Evolutionary conservation across 192 early-diverging fungal genomes (phyloP).

Genomic region (Phlyctochytrium arcticum): DNA sequence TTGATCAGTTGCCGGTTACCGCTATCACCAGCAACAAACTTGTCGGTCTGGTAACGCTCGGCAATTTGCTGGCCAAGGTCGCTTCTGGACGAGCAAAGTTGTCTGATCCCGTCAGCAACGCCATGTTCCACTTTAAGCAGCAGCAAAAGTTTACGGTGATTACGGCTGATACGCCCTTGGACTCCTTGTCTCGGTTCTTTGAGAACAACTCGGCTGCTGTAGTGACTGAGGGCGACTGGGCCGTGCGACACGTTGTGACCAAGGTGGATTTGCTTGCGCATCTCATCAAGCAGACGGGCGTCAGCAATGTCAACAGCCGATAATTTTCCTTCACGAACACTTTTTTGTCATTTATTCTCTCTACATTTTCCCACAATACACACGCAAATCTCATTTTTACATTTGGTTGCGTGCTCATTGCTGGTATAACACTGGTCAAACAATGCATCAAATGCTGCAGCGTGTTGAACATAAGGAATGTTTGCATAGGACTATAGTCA

Average conservation of each 20-base stretch:
- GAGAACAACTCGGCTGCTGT: conserved; percentile 87
- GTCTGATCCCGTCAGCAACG: conserved; percentile 52
- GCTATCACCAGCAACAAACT: conserved; percentile 50
- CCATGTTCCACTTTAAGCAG: conserved; percentile 79
- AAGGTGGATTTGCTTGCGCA: conserved; percentile 88
- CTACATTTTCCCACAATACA: no score
- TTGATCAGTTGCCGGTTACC: conserved; percentile 94
- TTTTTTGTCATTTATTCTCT: no score
- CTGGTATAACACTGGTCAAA: no score
- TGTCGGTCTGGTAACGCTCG: conserved; percentile 82
- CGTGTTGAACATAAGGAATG: no score
- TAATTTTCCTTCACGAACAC: no score
- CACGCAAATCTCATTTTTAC: no score
- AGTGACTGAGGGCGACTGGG: conserved; percentile 68
- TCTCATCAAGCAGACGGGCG: conserved; percentile 53
- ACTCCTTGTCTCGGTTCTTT: conserved; percentile 82
- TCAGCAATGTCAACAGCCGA: no score
- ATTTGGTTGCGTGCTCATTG: no score
- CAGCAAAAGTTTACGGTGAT: conserved; percentile 81
- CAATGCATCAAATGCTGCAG: no score
- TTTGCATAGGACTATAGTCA: no score
- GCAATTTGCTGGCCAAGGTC: conserved; percentile 79
- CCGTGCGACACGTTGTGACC: conserved; percentile 81
- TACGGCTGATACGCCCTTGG: conserved; percentile 78
- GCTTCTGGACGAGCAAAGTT: conserved; percentile 64